Conservation (phyloP, 1,139 yeast genomes). For the Geotrichum histeridarum region DNA sequence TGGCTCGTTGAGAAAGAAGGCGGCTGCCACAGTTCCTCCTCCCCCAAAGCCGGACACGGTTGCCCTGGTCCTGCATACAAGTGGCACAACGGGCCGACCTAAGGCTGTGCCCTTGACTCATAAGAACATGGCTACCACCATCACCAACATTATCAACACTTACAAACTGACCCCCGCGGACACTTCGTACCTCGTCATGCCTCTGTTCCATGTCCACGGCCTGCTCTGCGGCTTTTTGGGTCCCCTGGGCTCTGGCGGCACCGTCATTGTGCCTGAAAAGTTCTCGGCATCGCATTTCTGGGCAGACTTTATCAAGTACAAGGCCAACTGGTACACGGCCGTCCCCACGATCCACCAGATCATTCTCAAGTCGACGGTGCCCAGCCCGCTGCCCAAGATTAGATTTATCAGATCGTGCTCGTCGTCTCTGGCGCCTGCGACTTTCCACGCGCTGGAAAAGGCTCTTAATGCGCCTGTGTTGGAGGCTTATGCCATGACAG, state of each 20-base stretch:
- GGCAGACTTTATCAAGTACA: constrained; percentile 46
- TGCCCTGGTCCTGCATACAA: constrained; percentile 61
- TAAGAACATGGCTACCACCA: constrained; percentile 53
- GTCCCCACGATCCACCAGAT: constrained; percentile 70
- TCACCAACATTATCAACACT: constrained; percentile 52
- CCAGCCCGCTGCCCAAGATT: constrained; percentile 48
- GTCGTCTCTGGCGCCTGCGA: constrained; percentile 59
- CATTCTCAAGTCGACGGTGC: constrained; percentile 48
- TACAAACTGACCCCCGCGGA: constrained; percentile 48
- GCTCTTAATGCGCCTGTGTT: constrained; percentile 58
- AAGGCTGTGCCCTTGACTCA: constrained; percentile 67
- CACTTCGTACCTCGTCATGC: constrained; percentile 61
- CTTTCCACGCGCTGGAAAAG: constrained; percentile 51
- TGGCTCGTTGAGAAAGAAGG: constrained; percentile 22
- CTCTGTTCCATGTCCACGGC: constrained; percentile 70
- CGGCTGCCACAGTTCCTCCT: constrained; percentile 37
- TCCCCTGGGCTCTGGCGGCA: constrained; percentile 56
- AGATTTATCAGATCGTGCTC: constrained; percentile 67
- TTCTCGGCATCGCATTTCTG: constrained; percentile 59
- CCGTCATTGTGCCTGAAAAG: constrained; percentile 51
- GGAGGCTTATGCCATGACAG: constrained; percentile 78
- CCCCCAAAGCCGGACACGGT: constrained; percentile 44
- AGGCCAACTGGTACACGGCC: constrained; percentile 65
- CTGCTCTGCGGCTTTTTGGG: constrained; percentile 57
- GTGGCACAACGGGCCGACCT: constrained; percentile 70